Evolutionary conservation across 2,329 filamentous ascomycete genomes (phyloP).

Genomic region (Botrytis elliptica): DNA sequence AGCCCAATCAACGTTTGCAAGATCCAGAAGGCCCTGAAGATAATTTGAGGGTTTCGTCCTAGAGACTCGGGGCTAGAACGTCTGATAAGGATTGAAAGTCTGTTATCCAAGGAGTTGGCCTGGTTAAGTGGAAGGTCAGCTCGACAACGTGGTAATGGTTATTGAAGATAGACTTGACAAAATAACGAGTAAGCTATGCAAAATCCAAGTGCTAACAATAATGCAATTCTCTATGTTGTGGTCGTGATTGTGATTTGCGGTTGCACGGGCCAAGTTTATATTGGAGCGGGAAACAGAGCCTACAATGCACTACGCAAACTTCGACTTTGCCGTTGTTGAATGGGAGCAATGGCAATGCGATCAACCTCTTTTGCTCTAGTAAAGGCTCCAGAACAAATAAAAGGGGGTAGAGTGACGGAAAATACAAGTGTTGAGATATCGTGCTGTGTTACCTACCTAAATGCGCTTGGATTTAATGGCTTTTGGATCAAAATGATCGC

Average conservation of each 20-base stretch:
- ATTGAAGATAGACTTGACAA: constrained; percentile 7
- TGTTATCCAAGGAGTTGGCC: neutral
- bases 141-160: neutral
- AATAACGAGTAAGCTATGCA: neutral
- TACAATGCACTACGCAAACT: constrained; percentile 18
- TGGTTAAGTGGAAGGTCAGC: constrained; percentile 6
- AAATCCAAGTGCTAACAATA: neutral
- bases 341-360: neutral
- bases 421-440: constrained; percentile 12
- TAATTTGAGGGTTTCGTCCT: neutral
- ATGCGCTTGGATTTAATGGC: constrained; percentile 10
- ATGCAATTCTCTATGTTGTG: constrained; percentile 12
- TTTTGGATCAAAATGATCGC: constrained; percentile 8
- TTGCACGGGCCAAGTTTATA: constrained; percentile 17
- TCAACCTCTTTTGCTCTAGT: constrained; percentile 5
- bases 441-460: constrained; percentile 15
- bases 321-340: constrained; percentile 9
- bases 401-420: neutral
- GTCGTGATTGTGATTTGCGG: neutral
- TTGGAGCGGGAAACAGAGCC: constrained; percentile 18
- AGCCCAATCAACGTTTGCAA: neutral
- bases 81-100: neutral
- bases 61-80: neutral
- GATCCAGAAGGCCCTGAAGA: neutral
- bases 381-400: neutral